Conservation (phyloP, 192 early-diverging fungal species). For the Lobosporangium transversale region DNA sequence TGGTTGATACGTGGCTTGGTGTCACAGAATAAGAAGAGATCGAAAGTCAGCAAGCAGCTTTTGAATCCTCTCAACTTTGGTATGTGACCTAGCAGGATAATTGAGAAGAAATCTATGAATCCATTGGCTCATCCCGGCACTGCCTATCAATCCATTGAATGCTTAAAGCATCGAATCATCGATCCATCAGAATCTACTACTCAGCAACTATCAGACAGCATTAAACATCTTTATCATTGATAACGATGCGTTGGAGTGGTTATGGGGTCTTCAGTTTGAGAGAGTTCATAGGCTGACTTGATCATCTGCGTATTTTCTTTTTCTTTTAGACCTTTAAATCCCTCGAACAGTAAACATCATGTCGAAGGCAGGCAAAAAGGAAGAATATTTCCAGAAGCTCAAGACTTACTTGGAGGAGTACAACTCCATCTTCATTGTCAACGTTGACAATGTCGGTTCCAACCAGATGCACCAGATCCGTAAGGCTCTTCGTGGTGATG, state of each 20-base stretch:
- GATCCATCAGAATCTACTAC: too few species aligned
- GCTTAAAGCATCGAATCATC: too few species aligned
- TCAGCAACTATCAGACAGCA: too few species aligned
- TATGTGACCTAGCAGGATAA: conserved; percentile 31
- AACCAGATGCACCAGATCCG: conserved; percentile 99
- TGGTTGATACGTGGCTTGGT: conserved; percentile 4
- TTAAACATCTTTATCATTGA: too few species aligned
- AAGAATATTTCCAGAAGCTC: conserved; percentile 95
- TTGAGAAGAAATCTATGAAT: conserved; percentile 26
- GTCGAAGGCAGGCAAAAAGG: conserved; percentile 99
- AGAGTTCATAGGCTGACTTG: conserved; percentile 1
- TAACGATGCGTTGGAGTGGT: too few species aligned
- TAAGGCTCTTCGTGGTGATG: conserved; percentile 88
- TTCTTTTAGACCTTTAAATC: conserved; percentile 57
- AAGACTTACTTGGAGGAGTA: conserved; percentile 87
- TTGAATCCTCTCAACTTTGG: conserved; percentile 55
- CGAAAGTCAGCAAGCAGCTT: conserved; percentile 33
- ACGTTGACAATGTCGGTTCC: conserved; percentile 99
- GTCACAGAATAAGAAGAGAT: conserved; percentile 9
- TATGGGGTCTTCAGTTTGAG: too few species aligned
- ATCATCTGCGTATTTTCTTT: background rate
- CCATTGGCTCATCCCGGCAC: conserved; percentile 9
- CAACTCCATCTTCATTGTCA: conserved; percentile 99
- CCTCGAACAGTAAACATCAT: conserved; percentile 83
- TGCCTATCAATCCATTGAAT: conserved; percentile 5